Evolutionary conservation across 805 yeast species (phyloP), one percentile per base, ranked within the genome.

Genomic region (Metschnikowia bowlesiae): DNA sequence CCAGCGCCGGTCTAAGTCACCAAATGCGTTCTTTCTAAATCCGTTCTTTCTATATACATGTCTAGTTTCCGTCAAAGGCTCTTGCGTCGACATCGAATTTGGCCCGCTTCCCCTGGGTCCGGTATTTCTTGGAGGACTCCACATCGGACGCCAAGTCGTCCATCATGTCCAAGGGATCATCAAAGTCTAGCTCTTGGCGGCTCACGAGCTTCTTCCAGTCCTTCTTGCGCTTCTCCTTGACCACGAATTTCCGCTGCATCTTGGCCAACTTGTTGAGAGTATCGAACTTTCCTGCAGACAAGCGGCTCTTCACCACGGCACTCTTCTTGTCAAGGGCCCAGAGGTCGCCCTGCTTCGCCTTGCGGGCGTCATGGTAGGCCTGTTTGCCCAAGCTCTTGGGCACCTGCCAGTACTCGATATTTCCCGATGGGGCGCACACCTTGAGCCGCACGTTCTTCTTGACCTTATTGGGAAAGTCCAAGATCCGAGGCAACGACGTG

Each of bases 331-430:
- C 74, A 48, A 65, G 61, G 1, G 87, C 84, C 99, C 98, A 94
- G 47, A 84, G 68, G 64, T 94, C 99, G 22, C 97, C 96, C 62
- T 80, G 79, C n/a, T 67, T 67, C 0, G 89, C 81, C 65, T 94
- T 92, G 49, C 97, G 76, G 0, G 96, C 96, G 70, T 94, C 98
- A 62, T 88, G 95, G 58, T 89, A 94, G 2, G 74, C 81, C 53
- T 81, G 85, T 53, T 82, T 81, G 6, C 89, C 87, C 48, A 80
- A 75, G 16, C 95, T 83, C 63, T 84, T 87, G 0, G 97, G 85
- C 2, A 94, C 79, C 13, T 84, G 84, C 96, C 97, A 90, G 52
- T 84, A 82, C 67, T 92, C 97, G 39, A 92, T 67, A 43, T 79
- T 77, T 1, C 97, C 97, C 11, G 84, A 76, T 0, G 91, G 80